Evolutionary conservation across 2,329 filamentous ascomycete genomes (phyloP).

Genomic region (Nannizziopsis barbatae): DNA sequence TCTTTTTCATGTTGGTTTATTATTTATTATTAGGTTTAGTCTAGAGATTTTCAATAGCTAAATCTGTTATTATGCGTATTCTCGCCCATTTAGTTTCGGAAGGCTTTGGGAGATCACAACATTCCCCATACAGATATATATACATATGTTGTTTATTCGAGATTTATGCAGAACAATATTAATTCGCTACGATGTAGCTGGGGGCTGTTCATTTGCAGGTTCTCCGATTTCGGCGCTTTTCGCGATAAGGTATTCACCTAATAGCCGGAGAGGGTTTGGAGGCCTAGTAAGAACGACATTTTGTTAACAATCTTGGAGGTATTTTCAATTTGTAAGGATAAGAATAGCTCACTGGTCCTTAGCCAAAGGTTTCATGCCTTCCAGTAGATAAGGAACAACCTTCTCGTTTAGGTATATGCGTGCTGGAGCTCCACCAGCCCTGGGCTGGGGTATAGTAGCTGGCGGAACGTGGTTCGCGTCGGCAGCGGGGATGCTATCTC

Average conservation of each 20-base stretch:
- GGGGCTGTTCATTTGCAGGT: constrained; percentile 12
- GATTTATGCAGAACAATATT: background rate
- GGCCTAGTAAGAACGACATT: constrained; percentile 38
- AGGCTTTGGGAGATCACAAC: too few relatives aligned
- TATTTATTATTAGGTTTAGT: too few relatives aligned
- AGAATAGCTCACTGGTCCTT: constrained; percentile 53
- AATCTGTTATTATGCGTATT: too few relatives aligned
- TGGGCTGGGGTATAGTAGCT: constrained; percentile 28
- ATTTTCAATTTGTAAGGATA: background rate
- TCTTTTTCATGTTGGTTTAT: too few relatives aligned
- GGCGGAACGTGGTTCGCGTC: background rate
- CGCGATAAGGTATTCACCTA: constrained; percentile 61
- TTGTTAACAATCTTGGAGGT: constrained; percentile 2
- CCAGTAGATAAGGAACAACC: constrained; percentile 55
- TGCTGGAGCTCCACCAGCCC: constrained; percentile 55
- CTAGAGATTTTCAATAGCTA: too few relatives aligned
- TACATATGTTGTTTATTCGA: too few relatives aligned
- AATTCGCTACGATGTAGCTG: constrained; percentile 3
- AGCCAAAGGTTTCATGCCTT: constrained; percentile 63
- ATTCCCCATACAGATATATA: too few relatives aligned
- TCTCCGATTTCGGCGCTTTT: constrained; percentile 55
- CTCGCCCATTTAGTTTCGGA: too few relatives aligned
- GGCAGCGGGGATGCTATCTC: background rate
- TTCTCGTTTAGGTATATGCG: constrained; percentile 62
- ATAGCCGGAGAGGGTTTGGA: constrained; percentile 53